These are phyloP conservation scores for Neonectria faginata DNA, from an alignment of 2,329 filamentous ascomycete genomes.

Conservation along the genomic window DNA sequence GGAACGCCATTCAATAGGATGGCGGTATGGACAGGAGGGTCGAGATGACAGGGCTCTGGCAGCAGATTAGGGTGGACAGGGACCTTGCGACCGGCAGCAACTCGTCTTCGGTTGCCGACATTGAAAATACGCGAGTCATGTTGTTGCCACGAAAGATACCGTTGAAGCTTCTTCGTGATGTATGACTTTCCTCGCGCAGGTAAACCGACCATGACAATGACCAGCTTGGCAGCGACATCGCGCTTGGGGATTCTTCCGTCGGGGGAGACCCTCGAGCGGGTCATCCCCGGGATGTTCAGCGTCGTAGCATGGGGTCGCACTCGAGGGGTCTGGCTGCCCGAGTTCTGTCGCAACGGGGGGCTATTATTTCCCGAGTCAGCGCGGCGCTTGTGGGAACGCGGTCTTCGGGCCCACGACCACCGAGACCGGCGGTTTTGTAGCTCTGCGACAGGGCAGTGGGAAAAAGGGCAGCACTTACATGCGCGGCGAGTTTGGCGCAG, in stretches of 20 bases:
- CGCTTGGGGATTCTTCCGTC: slow-evolving; percentile 93
- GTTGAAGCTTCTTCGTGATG: slow-evolving; percentile 96
- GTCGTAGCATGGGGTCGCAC: slow-evolving; percentile 89
- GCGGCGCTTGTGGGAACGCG: slow-evolving; percentile 28
- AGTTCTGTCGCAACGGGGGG: slow-evolving; percentile 77
- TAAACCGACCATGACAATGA: slow-evolving; percentile 98
- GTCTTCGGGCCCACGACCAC: slow-evolving; percentile 38
- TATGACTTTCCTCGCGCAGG: slow-evolving; percentile 97
- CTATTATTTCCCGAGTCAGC: slow-evolving; percentile 56
- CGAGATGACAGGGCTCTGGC: slow-evolving; percentile 53
- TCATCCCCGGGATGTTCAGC: slow-evolving; percentile 96
- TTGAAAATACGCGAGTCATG: slow-evolving; percentile 98
- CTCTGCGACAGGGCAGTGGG: slow-evolving; percentile 30
- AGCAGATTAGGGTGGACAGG: slow-evolving; percentile 49
- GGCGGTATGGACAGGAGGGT: slow-evolving; percentile 63
- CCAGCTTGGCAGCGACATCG: slow-evolving; percentile 95
- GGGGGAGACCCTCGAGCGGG: slow-evolving; percentile 92
- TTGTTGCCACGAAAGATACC: slow-evolving; percentile 97
- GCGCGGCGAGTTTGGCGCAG: slow-evolving; percentile 68
- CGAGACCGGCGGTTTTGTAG: slow-evolving; percentile 39
- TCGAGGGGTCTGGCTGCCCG: slow-evolving; percentile 80
- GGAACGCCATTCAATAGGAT: slow-evolving; percentile 68
- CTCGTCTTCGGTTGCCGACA: slow-evolving; percentile 88
- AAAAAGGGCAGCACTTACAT: slow-evolving; percentile 59
- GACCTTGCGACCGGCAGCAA: slow-evolving; percentile 73